phyloP scores from a whole-genome alignment of 768 basidiomycete species.

The Tephrocybe sp. region DNA sequence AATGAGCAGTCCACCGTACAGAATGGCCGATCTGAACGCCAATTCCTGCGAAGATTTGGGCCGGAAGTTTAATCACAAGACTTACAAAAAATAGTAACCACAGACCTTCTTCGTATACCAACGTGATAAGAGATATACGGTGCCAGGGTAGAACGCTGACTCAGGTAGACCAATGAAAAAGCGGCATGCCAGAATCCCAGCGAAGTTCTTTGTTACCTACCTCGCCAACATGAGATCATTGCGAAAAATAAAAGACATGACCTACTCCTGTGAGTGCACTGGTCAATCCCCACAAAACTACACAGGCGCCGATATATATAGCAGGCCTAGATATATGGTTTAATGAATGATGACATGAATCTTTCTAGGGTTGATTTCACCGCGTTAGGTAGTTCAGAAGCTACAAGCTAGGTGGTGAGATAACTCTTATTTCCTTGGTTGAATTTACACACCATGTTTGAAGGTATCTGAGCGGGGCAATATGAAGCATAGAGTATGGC shows the following conservation, averaged over 20 bases:
- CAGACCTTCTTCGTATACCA: conserved; percentile 58
- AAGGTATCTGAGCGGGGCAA: conserved; percentile 63
- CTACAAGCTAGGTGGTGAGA: conserved; percentile 23
- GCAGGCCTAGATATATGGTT: conserved; percentile 42
- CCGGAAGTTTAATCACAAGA: background rate
- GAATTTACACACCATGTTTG: conserved; percentile 50
- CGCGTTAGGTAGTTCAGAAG: conserved; percentile 52
- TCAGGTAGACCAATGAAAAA: conserved; percentile 65
- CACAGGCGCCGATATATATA: conserved; percentile 57
- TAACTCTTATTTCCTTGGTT: background rate
- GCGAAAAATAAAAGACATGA: background rate
- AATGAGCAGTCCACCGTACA: conserved; percentile 58
- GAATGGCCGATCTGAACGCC: conserved; percentile 58
- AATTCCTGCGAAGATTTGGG: conserved; percentile 44
- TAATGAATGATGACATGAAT: background rate
- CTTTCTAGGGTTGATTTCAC: conserved; percentile 23
- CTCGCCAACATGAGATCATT: background rate
- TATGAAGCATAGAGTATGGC: conserved; percentile 58
- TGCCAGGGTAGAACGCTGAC: conserved; percentile 65
- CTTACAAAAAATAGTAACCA: background rate
- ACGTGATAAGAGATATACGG: conserved; percentile 43
- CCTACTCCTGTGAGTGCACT: conserved; percentile 61
- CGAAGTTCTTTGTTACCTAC: conserved; percentile 52
- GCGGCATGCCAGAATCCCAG: conserved; percentile 53
- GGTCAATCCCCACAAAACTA: conserved; percentile 60